Conservation (phyloP, 108 stramenopile species). For the Fragilaria crotonensis region DNA sequence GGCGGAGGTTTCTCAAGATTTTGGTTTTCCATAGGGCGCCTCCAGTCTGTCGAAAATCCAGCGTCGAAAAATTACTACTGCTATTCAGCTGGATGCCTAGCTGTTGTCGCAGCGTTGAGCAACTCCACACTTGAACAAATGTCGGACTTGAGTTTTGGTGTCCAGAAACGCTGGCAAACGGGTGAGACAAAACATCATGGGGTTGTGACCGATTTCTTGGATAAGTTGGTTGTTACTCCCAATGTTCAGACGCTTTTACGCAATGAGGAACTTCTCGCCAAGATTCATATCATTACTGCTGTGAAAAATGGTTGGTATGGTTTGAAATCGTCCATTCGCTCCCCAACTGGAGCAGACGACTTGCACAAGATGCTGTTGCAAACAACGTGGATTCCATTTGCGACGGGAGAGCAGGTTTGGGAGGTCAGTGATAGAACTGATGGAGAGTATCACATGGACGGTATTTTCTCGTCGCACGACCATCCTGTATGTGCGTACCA, state of each 20-base stretch:
- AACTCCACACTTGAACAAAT: constrained; percentile 20
- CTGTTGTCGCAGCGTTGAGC: constrained; percentile 32
- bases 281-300: constrained; percentile 3
- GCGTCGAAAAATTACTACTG: constrained; percentile 33
- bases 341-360: neutral
- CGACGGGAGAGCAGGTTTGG: constrained; percentile 10
- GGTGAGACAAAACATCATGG: constrained; percentile 46
- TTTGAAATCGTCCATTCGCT: constrained; percentile 3
- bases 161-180: constrained; percentile 37
- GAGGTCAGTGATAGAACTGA: neutral
- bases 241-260: neutral
- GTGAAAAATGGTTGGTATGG: neutral
- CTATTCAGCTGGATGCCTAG: constrained; percentile 67
- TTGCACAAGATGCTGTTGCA: constrained; percentile 23
- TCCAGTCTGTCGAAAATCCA: constrained; percentile 10
- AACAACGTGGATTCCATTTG: constrained; percentile 29
- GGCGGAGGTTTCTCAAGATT: constrained; percentile 73
- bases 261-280: neutral
- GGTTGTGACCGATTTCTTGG: constrained; percentile 48
- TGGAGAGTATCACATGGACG: constrained; percentile 23
- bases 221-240: constrained; percentile 24
- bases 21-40: constrained; percentile 62
- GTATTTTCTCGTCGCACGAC: constrained; percentile 9
- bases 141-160: constrained; percentile 25
- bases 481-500: constrained; percentile 15